Evolutionary conservation across 2,329 filamentous ascomycete species (phyloP).

Genomic region (Paecilomyces dactylethromorphus): DNA sequence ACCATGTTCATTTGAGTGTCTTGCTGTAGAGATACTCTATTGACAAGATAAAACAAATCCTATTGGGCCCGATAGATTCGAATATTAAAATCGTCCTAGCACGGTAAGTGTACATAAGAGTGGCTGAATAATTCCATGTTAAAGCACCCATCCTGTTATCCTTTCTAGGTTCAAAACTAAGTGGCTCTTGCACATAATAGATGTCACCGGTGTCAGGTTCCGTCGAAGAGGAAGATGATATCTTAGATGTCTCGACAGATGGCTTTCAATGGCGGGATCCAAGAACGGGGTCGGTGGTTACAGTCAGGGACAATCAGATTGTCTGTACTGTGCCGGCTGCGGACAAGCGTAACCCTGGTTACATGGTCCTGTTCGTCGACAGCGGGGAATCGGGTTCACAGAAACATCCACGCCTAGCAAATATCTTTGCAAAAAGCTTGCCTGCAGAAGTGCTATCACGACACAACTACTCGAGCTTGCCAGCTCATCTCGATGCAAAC

Average conservation of each 20-base stretch:
- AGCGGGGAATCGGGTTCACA: not conserved
- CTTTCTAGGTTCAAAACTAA: not conserved
- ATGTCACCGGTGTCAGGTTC: not conserved
- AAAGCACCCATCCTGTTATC: not conserved
- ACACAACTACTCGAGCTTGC: conserved; percentile 12
- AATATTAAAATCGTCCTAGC: not conserved
- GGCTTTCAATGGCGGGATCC: conserved; percentile 13
- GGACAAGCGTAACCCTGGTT: conserved; percentile 1
- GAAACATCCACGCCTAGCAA: conserved; percentile 9
- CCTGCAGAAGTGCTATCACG: conserved; percentile 10
- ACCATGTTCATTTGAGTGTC: not conserved
- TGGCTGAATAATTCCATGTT: not conserved
- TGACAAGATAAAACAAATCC: not conserved
- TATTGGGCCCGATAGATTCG: not conserved
- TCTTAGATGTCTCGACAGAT: not conserved
- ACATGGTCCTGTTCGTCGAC: conserved; percentile 18
- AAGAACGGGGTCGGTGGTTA: conserved; percentile 6
- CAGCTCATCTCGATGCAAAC: conserved; percentile 14
- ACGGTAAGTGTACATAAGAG: not conserved
- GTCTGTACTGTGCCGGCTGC: conserved; percentile 15
- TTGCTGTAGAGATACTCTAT: not conserved
- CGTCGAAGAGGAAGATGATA: not conserved
- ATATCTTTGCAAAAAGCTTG: conserved; percentile 10
- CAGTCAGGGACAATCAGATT: conserved; percentile 15
- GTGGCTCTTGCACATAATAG: not conserved